A percentile compares a stretch with the other conserved stretches of the same genome.
Evolutionary conservation across 2,329 filamentous ascomycete genomes (phyloP).

Genomic region (Achaetomium macrosporum): DNA sequence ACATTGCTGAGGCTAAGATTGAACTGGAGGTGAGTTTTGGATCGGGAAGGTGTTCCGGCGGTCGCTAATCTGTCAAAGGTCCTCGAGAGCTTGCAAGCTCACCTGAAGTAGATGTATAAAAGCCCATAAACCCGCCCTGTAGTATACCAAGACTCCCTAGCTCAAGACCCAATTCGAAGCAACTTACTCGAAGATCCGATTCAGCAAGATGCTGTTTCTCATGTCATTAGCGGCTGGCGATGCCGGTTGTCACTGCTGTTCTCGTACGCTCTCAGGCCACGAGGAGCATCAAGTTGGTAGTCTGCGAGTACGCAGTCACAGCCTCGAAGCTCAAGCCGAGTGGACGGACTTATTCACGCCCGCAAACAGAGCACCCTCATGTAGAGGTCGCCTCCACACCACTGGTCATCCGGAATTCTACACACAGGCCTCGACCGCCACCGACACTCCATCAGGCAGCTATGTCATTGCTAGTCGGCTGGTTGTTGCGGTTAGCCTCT

Average conservation of each 20-base stretch:
- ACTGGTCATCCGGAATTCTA: too few relatives aligned
- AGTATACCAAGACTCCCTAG: constrained; percentile 28
- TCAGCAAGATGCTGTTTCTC: not conserved
- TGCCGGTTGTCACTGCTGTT: constrained; percentile 2
- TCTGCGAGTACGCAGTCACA: too few relatives aligned
- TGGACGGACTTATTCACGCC: too few relatives aligned
- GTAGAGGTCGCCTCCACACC: too few relatives aligned
- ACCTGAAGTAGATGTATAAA: constrained; percentile 65
- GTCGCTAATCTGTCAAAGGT: constrained; percentile 53
- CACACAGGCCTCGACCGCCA: too few relatives aligned
- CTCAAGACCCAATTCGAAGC: constrained; percentile 20
- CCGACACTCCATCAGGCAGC: too few relatives aligned
- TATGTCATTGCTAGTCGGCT: too few relatives aligned
- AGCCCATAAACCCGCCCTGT: constrained; percentile 32
- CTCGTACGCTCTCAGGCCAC: not conserved
- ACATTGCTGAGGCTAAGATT: constrained; percentile 98
- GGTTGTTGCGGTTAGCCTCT: too few relatives aligned
- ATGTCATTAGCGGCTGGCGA: not conserved
- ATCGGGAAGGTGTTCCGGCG: not conserved
- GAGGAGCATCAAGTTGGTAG: too few relatives aligned
- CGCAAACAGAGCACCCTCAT: too few relatives aligned
- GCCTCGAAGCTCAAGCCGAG: too few relatives aligned
- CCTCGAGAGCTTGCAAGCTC: constrained; percentile 75
- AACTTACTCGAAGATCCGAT: constrained; percentile 11
- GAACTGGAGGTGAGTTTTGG: constrained; percentile 78